These are phyloP conservation scores for Phialophora chinensis DNA, from an alignment of 2,329 filamentous ascomycete genomes.

Conservation along the genomic window DNA sequence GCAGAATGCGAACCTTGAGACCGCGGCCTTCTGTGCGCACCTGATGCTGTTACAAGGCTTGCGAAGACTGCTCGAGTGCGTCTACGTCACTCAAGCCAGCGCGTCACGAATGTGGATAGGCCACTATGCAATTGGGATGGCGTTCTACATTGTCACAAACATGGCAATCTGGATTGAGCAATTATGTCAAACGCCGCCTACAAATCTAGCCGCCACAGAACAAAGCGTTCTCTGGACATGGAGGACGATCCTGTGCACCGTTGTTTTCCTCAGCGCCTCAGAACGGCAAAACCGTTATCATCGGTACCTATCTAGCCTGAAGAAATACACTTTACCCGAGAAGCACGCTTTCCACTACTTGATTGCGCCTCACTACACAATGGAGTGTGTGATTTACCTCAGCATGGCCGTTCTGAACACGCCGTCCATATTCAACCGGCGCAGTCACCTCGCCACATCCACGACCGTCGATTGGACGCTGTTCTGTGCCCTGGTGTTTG, in stretches of 20 bases:
- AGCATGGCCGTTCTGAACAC: conserved; percentile 77
- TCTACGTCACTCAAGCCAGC: conserved; percentile 65
- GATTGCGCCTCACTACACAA: conserved; percentile 89
- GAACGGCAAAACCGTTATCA: conserved; percentile 77
- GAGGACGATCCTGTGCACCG: conserved; percentile 14
- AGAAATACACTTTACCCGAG: conserved; percentile 81
- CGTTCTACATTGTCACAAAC: conserved; percentile 76
- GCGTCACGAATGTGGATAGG: conserved; percentile 81
- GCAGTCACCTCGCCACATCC: not conserved
- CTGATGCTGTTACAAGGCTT: conserved; percentile 77
- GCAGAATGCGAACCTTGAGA: conserved; percentile 50
- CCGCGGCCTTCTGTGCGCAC: conserved; percentile 62
- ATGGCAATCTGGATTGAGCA: conserved; percentile 81
- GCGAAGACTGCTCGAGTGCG: conserved; percentile 77
- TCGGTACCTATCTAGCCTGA: conserved; percentile 69
- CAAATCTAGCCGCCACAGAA: not conserved
- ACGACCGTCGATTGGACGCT: conserved; percentile 73
- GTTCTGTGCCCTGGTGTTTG: conserved; percentile 72
- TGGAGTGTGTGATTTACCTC: conserved; percentile 83
- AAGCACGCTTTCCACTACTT: conserved; percentile 73
- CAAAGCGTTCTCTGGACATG: conserved; percentile 14
- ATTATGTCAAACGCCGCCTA: not conserved
- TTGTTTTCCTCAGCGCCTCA: conserved; percentile 72
- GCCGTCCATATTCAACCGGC: conserved; percentile 60
- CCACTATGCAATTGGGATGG: conserved; percentile 79